Percentiles rank a stretch among this genome's conserved stretches.
Evolutionary conservation across 305 asterid species (phyloP).

Genomic region (Plantago lanceolata): DNA sequence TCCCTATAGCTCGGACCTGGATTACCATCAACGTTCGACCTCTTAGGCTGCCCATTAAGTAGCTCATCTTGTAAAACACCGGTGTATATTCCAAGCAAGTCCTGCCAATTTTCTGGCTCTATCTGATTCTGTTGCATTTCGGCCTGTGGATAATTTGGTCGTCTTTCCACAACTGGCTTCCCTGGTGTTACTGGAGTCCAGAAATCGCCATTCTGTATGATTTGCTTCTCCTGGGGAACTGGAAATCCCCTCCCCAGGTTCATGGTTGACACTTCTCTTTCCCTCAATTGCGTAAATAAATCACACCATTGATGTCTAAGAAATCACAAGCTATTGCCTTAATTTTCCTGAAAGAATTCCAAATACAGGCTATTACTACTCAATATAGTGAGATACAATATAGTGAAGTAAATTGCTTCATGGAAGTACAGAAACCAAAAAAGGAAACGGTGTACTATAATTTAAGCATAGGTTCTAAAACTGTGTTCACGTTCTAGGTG

Average conservation of each 20-base stretch:
- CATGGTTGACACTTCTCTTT: slow-evolving; percentile 34
- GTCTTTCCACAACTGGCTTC: slow-evolving; percentile 32
- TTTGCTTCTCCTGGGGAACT: slow-evolving; percentile 38
- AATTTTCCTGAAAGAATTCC: slow-evolving; percentile 23
- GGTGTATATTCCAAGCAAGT: slow-evolving; percentile 44
- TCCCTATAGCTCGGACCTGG: slow-evolving; percentile 17
- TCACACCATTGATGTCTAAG: slow-evolving; percentile 19
- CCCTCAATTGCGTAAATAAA: slow-evolving; percentile 1
- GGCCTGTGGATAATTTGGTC: slow-evolving; percentile 28
- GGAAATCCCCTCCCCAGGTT: slow-evolving; percentile 51
- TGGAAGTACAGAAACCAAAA: slow-evolving; percentile 5
- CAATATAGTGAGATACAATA: background rate
- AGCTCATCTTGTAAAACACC: slow-evolving; percentile 33
- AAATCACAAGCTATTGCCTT: slow-evolving; percentile 20
- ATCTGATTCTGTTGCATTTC: slow-evolving; percentile 27
- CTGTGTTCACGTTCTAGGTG: background rate
- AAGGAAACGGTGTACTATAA: background rate
- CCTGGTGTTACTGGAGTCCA: slow-evolving; percentile 49
- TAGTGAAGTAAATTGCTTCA: background rate
- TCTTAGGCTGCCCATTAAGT: slow-evolving; percentile 23
- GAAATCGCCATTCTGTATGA: slow-evolving; percentile 31
- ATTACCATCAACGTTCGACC: slow-evolving; percentile 20
- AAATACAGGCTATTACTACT: slow-evolving; percentile 10
- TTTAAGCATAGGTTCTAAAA: background rate
- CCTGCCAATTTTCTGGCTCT: slow-evolving; percentile 39